Conservation (phyloP, 306 rosid species). For the Senna siamea region DNA sequence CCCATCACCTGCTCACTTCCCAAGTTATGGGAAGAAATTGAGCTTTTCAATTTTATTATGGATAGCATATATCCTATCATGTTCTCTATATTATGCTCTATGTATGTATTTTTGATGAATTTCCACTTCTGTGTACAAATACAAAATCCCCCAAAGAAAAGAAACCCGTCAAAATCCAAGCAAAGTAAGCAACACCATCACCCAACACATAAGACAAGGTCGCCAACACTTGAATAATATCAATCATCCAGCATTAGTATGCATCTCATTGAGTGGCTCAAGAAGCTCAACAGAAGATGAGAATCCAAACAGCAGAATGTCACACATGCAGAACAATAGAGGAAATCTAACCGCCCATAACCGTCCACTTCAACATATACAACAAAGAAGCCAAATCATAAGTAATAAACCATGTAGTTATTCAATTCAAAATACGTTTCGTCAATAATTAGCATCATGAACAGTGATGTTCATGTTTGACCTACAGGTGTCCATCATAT, state of each 20-base stretch:
- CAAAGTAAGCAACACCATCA: conserved; percentile 39
- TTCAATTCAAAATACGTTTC: conserved; percentile 43
- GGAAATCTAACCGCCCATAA: conserved; percentile 43
- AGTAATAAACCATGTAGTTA: conserved; percentile 32
- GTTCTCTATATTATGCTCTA: conserved; percentile 43
- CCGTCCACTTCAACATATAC: conserved; percentile 48
- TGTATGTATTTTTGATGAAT: conserved; percentile 11
- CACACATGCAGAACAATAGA: conserved; percentile 41
- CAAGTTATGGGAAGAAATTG: conserved; percentile 68
- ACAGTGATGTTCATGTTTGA: conserved; percentile 44
- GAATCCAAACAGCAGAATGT: conserved; percentile 46
- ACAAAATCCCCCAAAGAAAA: conserved; percentile 39
- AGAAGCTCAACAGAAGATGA: conserved; percentile 48
- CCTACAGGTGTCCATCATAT: conserved; percentile 19
- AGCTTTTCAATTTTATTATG: conserved; percentile 51
- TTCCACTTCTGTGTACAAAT: conserved; percentile 30
- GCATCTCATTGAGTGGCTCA: conserved; percentile 42
- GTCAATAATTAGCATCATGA: conserved; percentile 29
- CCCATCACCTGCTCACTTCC: conserved; percentile 90
- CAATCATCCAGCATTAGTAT: conserved; percentile 43
- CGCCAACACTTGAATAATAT: conserved; percentile 45
- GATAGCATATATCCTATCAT: conserved; percentile 46
- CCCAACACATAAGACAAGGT: conserved; percentile 40
- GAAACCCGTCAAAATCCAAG: conserved; percentile 34
- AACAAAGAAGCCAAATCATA: conserved; percentile 41